Base-by-base conservation (phyloP, 331 rosid species). In the Rhamnella rubrinervis region DNA sequence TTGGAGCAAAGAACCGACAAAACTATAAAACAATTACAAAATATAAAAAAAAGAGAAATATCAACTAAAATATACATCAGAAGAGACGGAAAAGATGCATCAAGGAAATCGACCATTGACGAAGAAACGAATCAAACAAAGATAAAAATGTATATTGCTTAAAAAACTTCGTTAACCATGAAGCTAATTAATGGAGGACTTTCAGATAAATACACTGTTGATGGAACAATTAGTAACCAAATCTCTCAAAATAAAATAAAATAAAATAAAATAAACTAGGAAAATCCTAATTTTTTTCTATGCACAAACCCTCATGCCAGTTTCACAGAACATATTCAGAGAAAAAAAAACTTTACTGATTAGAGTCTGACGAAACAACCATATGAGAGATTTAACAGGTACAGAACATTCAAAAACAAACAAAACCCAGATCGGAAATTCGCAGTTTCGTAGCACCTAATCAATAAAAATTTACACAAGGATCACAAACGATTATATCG, bases 361-460 rank as follows among this genome's bases (percentile, higher is more conserved):
- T 1, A 37, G 46, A 17, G 37, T 68, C 61, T 40, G 20, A 56
- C 12, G 76, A 39, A 21, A 44, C 28, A 38, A 51, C 8, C 53
- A 23, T 23, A n/a, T 17, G 65, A 55, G n/a, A 61, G 52, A 66
- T 40, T 58, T 12, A 14, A 68, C 78, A 50, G 40, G n/a, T 63
- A 66, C 23, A 38, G 21, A 52, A 62, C 37, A 53, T 50, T 40
- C 31, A 74, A 65, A 31, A 76, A 26, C 28, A 68, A 51, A 70
- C n/a, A 61, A 65, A 75, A 71, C 87, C 76, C 81, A 52, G 77
- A 82, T 75, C n/a, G 82, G 73, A 79, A 75, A 44, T 25, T 51
- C 5, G 13, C 75, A 23, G n/a, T 69, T 72, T 52, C 15, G 14
- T 16, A 71, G 6, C 53, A 67, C 2, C 51, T 55, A 62, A 70